A percentile compares a stretch with the other conserved stretches of the same genome.
phyloP scores from a whole-genome alignment of 345 rosid genomes.

The Fremontodendron californicum region DNA sequence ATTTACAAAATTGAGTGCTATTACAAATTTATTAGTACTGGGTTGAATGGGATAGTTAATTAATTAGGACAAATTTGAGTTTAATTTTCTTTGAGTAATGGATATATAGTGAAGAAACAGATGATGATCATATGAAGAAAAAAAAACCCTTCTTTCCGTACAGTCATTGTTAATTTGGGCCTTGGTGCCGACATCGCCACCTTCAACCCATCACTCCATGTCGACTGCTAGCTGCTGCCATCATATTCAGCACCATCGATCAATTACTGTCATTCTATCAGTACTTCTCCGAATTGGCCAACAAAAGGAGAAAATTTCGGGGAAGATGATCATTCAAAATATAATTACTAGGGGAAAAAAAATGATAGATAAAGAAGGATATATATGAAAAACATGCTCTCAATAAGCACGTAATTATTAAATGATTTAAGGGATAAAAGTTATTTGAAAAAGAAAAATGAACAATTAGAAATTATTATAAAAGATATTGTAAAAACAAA shows the following conservation, averaged over 20 bases:
- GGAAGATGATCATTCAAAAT: no score
- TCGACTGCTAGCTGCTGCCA: slow-evolving; percentile 5
- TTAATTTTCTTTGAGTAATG: neutral
- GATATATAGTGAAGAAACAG: neutral
- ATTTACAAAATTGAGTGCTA: neutral
- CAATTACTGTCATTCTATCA: neutral
- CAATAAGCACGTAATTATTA: no score
- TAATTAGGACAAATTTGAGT: neutral
- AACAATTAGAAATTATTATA: no score
- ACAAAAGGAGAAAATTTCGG: neutral
- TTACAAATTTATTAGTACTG: neutral
- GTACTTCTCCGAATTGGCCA: neutral
- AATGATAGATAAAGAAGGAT: no score
- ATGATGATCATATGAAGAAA: neutral
- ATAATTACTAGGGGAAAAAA: no score
- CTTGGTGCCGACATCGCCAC: slow-evolving; percentile 12
- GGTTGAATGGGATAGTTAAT: no score
- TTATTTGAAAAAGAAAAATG: no score
- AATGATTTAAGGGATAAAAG: no score
- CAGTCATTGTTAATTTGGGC: neutral
- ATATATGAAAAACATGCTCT: no score
- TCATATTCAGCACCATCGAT: neutral
- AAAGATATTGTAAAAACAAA: no score
- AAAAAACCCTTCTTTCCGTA: neutral
- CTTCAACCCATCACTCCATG: slow-evolving; percentile 8